phyloP scores from a whole-genome alignment of 805 yeast genomes.

The Saturnispora mendoncae region DNA sequence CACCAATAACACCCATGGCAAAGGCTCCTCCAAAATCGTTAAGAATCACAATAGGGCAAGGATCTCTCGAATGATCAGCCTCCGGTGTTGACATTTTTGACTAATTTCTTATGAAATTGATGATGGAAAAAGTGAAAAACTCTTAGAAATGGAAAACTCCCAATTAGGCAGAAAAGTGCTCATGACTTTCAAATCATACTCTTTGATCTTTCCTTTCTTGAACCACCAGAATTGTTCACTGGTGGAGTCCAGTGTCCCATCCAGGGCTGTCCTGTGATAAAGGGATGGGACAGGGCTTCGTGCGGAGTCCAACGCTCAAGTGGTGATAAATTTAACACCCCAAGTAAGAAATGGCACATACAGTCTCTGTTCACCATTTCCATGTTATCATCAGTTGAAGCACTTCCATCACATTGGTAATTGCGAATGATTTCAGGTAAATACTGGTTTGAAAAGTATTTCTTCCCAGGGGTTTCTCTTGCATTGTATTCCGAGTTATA shows the following conservation, averaged over 20 bases:
- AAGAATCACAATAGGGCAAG: slow-evolving; percentile 93
- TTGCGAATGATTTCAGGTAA: slow-evolving; percentile 67
- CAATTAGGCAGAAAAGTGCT: background rate
- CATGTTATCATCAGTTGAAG: too few species aligned
- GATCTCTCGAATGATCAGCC: slow-evolving; percentile 98
- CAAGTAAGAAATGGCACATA: slow-evolving; percentile 67
- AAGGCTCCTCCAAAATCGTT: slow-evolving; percentile 99
- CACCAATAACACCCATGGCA: slow-evolving; percentile 99
- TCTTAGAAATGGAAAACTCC: background rate
- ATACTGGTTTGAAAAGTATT: slow-evolving; percentile 60
- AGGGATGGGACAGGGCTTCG: slow-evolving; percentile 88
- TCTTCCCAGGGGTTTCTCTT: slow-evolving; percentile 71
- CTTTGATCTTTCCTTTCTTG: slow-evolving; percentile 19
- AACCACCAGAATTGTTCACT: slow-evolving; percentile 7
- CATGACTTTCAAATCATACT: slow-evolving; percentile 10
- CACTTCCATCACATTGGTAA: slow-evolving; percentile 69
- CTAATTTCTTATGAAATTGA: background rate
- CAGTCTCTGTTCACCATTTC: slow-evolving; percentile 67
- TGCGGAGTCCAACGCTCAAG: slow-evolving; percentile 95
- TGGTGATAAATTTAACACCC: slow-evolving; percentile 78
- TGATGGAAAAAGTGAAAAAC: background rate
- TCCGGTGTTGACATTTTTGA: slow-evolving; percentile 45
- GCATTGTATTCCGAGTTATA: slow-evolving; percentile 42
- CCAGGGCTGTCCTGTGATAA: slow-evolving; percentile 57
- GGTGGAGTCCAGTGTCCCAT: slow-evolving; percentile 49